Evolutionary conservation across 2,329 filamentous ascomycete genomes (phyloP).

Genomic region (Cladosporium colombiae): DNA sequence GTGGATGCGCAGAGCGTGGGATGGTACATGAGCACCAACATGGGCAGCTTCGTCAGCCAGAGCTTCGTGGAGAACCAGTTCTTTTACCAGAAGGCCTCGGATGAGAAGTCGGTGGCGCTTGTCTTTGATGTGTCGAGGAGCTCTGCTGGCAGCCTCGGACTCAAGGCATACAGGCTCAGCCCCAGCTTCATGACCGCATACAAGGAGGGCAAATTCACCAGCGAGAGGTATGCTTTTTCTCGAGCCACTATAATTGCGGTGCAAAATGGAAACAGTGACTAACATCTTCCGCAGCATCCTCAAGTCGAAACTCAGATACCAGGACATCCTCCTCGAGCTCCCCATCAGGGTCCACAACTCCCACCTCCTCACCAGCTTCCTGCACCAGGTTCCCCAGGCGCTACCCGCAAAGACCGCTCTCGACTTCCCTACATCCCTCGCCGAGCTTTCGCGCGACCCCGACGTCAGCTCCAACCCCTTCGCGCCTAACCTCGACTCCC

Average conservation of each 20-base stretch:
- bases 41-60: constrained; percentile 96
- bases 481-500: constrained; percentile 82
- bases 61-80: constrained; percentile 97
- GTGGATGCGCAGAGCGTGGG: constrained; percentile 97
- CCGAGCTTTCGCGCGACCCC: constrained; percentile 70
- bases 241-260: background rate
- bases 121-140: constrained; percentile 96
- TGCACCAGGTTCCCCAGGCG: constrained; percentile 83
- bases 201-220: constrained; percentile 97
- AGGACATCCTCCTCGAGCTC: constrained; percentile 89
- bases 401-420: constrained; percentile 61
- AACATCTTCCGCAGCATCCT: constrained; percentile 65
- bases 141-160: constrained; percentile 83
- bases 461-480: constrained; percentile 64
- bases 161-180: constrained; percentile 91
- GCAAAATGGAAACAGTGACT: constrained; percentile 24
- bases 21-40: constrained; percentile 98
- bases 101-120: constrained; percentile 76
- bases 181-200: constrained; percentile 83
- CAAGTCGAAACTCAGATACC: constrained; percentile 90
- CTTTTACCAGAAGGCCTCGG: constrained; percentile 90
- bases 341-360: constrained; percentile 94
- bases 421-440: constrained; percentile 74
- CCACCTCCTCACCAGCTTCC: constrained; percentile 90
- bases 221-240: constrained; percentile 70